Evolutionary conservation across 768 basidiomycete genomes (phyloP).

Genomic region (Hericium rajendrae): DNA sequence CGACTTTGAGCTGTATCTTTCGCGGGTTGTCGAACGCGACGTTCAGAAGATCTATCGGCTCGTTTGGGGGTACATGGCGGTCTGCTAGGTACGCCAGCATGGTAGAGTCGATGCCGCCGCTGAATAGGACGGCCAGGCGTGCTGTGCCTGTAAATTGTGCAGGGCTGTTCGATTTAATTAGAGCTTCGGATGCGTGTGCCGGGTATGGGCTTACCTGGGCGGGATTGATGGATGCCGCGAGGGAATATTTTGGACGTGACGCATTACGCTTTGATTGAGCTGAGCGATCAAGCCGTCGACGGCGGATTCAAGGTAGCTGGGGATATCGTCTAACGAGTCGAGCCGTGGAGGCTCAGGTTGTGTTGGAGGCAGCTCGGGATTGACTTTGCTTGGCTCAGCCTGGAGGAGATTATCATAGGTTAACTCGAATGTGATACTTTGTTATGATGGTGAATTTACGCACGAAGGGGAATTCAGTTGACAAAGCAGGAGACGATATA

Average conservation of each 20-base stretch:
- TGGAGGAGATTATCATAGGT: constrained; percentile 17
- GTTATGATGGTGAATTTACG: not conserved
- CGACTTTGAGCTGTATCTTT: constrained; percentile 42
- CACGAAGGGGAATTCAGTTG: not conserved
- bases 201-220: no score
- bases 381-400: constrained; percentile 38
- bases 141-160: constrained; percentile 13
- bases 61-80: constrained; percentile 59
- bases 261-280: constrained; percentile 57
- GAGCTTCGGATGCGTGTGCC: constrained; percentile 16
- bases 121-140: constrained; percentile 81
- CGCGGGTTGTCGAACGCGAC: constrained; percentile 96
- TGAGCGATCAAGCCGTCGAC: constrained; percentile 44
- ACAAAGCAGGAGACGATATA: not conserved
- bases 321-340: constrained; percentile 31
- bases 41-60: constrained; percentile 88
- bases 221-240: not conserved
- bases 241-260: constrained; percentile 65
- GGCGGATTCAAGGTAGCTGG: constrained; percentile 30
- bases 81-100: constrained; percentile 75
- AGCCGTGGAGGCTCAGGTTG: constrained; percentile 26
- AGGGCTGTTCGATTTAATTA: constrained; percentile 15
- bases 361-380: constrained; percentile 31
- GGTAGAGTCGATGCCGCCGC: constrained; percentile 93
- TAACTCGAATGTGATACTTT: not conserved